Conservation (phyloP, 1,284 basidiomycete genomes). For the Moesziomyces antarcticus region DNA sequence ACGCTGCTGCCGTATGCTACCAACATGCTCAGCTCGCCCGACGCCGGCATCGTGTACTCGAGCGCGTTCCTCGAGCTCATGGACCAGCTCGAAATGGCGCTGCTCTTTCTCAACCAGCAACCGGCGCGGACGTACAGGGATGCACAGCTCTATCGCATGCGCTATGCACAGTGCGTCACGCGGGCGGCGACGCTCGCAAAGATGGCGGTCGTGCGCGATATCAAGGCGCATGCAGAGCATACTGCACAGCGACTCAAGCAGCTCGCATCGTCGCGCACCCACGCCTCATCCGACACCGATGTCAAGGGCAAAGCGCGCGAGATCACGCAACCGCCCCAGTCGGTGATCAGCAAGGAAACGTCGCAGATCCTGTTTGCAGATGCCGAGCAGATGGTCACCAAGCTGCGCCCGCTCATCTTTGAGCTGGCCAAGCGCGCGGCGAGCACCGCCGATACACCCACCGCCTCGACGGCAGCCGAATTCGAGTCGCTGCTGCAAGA, state of each 20-base stretch:
- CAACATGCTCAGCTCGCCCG: constrained; percentile 54
- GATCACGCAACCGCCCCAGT: background rate
- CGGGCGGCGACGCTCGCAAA: constrained; percentile 54
- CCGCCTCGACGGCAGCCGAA: constrained; percentile 35
- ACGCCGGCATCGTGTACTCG: constrained; percentile 46
- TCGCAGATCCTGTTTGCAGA: constrained; percentile 13
- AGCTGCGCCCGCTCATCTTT: constrained; percentile 45
- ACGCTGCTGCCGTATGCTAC: constrained; percentile 58
- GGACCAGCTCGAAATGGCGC: constrained; percentile 58
- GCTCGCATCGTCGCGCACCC: constrained; percentile 11
- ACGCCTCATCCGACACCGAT: background rate
- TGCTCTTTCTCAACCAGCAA: constrained; percentile 53
- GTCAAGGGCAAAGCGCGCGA: constrained; percentile 32
- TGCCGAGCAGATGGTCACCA: constrained; percentile 20
- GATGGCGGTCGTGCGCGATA: constrained; percentile 41
- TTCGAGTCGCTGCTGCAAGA: constrained; percentile 52
- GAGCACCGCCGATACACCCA: constrained; percentile 1
- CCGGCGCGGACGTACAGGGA: constrained; percentile 50
- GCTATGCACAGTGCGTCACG: constrained; percentile 59
- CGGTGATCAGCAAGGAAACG: constrained; percentile 1
- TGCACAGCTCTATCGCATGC: constrained; percentile 59
- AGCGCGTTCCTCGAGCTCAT: constrained; percentile 55
- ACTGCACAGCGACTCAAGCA: constrained; percentile 27
- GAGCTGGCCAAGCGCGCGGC: constrained; percentile 38
- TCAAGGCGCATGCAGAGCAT: constrained; percentile 20